These are phyloP conservation scores for Stevia rebaudiana DNA, from an alignment of 140 eudicot genomes.

Conservation along the genomic window DNA sequence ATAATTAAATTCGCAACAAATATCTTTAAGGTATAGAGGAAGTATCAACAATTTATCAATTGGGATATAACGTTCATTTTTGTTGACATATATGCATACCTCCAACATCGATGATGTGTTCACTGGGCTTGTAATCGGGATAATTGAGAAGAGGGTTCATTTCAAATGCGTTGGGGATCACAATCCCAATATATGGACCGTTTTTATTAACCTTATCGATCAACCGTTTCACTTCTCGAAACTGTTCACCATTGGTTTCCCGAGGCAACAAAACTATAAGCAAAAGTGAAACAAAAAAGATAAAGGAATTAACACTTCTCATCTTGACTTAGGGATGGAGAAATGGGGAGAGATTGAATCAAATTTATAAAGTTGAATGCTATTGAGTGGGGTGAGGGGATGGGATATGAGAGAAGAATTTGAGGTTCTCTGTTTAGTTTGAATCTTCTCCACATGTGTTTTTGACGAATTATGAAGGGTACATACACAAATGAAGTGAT, in stretches of 20 bases:
- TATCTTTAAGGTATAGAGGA: neutral
- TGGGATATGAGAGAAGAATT: neutral
- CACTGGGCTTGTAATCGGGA: conserved; percentile 29
- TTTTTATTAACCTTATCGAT: conserved; percentile 28
- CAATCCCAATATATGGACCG: conserved; percentile 53
- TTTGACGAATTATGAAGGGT: no score
- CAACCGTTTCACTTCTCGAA: conserved; percentile 11
- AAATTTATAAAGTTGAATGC: neutral
- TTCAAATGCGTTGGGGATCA: conserved; percentile 55
- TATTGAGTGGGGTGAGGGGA: neutral
- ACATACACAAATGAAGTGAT: no score
- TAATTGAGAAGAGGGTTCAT: conserved; percentile 54
- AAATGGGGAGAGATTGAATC: neutral
- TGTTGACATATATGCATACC: conserved; percentile 22
- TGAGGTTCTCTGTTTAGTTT: neutral
- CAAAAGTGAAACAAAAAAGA: neutral
- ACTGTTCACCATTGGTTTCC: conserved; percentile 24
- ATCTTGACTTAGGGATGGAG: neutral
- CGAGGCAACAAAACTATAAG: neutral
- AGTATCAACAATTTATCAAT: neutral
- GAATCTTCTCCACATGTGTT: neutral
- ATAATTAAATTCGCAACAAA: neutral
- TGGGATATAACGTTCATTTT: neutral
- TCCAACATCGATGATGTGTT: conserved; percentile 26
- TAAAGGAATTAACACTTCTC: neutral